These are phyloP conservation scores for Termitomyces sp. DNA, from an alignment of 768 basidiomycete species.

Conservation along the genomic window DNA sequence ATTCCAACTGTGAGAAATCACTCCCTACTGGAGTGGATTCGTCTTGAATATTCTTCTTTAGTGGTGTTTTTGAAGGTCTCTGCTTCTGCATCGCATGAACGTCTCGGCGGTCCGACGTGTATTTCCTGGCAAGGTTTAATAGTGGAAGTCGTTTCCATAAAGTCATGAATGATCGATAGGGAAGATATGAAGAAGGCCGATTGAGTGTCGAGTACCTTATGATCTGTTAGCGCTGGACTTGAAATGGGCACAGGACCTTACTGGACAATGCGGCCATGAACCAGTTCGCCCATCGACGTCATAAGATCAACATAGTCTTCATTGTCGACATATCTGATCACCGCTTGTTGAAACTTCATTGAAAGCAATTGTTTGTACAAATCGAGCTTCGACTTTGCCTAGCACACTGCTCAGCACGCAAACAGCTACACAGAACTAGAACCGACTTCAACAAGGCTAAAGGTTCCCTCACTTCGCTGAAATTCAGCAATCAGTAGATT, in stretches of 20 bases:
- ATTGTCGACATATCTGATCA: conserved; percentile 70
- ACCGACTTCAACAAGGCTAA: conserved; percentile 72
- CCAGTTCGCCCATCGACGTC: conserved; percentile 57
- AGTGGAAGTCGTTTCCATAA: conserved; percentile 55
- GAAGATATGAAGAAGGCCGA: conserved; percentile 29
- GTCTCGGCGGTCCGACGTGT: conserved; percentile 28
- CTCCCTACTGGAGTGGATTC: conserved; percentile 53
- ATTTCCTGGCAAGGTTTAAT: conserved; percentile 34
- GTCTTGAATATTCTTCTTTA: conserved; percentile 36
- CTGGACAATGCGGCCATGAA: conserved; percentile 55
- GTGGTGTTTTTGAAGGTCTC: conserved; percentile 4
- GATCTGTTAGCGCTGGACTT: neutral
- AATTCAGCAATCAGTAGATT: conserved; percentile 82
- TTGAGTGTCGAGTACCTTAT: conserved; percentile 28
- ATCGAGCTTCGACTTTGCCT: conserved; percentile 83
- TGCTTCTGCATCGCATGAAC: conserved; percentile 22
- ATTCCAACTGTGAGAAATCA: conserved; percentile 65
- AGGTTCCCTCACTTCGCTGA: conserved; percentile 70
- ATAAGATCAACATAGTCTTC: conserved; percentile 70
- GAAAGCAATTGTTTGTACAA: conserved; percentile 77
- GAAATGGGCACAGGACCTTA: conserved; percentile 20
- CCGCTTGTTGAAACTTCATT: conserved; percentile 64
- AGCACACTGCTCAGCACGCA: neutral
- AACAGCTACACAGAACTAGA: neutral
- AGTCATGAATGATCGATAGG: conserved; percentile 39